phyloP scores from a whole-genome alignment of 2,329 filamentous ascomycete genomes.

The Colletotrichum sp. region DNA sequence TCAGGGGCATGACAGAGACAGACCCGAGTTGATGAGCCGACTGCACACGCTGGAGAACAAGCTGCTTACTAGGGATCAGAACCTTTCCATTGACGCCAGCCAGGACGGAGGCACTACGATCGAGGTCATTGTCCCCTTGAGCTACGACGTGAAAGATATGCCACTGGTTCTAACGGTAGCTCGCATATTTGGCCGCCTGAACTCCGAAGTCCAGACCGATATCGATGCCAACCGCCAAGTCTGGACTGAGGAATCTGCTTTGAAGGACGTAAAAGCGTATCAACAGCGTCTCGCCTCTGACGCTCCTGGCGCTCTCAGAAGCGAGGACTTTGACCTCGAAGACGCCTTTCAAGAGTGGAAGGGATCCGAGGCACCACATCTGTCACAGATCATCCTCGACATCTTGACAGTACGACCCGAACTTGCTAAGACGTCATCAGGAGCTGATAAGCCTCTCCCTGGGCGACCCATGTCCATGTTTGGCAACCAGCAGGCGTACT shows the following conservation, averaged over 20 bases:
- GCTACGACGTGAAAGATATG: constrained; percentile 97
- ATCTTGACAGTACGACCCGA: constrained; percentile 87
- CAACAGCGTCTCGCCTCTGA: constrained; percentile 86
- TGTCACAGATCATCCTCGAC: constrained; percentile 93
- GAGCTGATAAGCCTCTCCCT: constrained; percentile 39
- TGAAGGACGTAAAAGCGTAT: constrained; percentile 92
- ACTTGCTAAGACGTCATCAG: constrained; percentile 78
- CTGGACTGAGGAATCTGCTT: constrained; percentile 92
- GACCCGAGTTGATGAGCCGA: constrained; percentile 81
- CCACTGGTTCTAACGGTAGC: constrained; percentile 87
- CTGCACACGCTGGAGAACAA: constrained; percentile 89
- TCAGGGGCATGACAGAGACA: constrained; percentile 83
- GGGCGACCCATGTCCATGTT: constrained; percentile 52
- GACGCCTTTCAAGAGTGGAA: constrained; percentile 92
- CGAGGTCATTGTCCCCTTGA: constrained; percentile 83
- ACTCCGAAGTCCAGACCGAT: constrained; percentile 83
- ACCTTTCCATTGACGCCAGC: constrained; percentile 71
- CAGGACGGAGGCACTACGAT: constrained; percentile 69
- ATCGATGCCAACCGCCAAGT: constrained; percentile 79
- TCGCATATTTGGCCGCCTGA: constrained; percentile 81
- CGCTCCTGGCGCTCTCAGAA: constrained; percentile 76
- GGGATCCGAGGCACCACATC: constrained; percentile 82
- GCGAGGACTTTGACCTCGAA: constrained; percentile 88
- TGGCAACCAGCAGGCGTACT: constrained; percentile 55
- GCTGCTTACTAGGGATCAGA: constrained; percentile 90